Evolutionary conservation across 1,139 yeast genomes (phyloP), one percentile per base, ranked within the genome.

Genomic region (Nakaseomyces glabratus): DNA sequence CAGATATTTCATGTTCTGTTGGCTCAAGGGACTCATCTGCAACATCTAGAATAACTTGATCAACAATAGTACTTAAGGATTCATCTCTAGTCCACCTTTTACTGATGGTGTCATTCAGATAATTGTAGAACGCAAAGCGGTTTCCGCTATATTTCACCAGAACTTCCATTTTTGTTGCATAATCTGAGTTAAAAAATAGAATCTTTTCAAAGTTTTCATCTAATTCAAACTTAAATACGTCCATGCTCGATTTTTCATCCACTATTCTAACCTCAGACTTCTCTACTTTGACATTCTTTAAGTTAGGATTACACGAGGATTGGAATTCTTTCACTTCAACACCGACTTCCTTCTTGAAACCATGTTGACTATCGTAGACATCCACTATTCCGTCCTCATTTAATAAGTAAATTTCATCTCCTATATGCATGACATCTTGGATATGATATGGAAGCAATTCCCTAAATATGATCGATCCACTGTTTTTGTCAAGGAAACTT

Each of bases 11-110:
- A 20, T 60, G 56, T 8, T 55, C 52, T 0, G 66, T 52, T 8
- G 60, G 38, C 7, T 59, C 50, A 5, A 61, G 47, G 7, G 58
- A 59, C 7, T 55, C 48, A 23, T 58, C 60, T 7, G 57, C 47
- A 3, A 61, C 47, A 32, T 68, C 69, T 12, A 70, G 47, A 26
- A 71, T 55, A 2, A 63, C 51, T 21, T 62, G 61, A 11, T 65
- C 65, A 4, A 52, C 52, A 3, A 66, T 55, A 18, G 61, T 48
- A 5, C 68, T 57, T 7, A 69, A 41, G 0, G 73, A 65, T 45
- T 68, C 73, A 44, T 73, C 76, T 35, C 67, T 62, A 2, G 43
- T 30, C 79, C 79, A 73, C 5, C 22, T 29, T 1, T 40, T n/a
- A 1, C 53, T 13, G 6, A 42, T 42, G 6, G 30, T 29, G 2